These are phyloP conservation scores for Sutorius eximius DNA, from an alignment of 1,284 basidiomycete species.

Conservation along the genomic window DNA sequence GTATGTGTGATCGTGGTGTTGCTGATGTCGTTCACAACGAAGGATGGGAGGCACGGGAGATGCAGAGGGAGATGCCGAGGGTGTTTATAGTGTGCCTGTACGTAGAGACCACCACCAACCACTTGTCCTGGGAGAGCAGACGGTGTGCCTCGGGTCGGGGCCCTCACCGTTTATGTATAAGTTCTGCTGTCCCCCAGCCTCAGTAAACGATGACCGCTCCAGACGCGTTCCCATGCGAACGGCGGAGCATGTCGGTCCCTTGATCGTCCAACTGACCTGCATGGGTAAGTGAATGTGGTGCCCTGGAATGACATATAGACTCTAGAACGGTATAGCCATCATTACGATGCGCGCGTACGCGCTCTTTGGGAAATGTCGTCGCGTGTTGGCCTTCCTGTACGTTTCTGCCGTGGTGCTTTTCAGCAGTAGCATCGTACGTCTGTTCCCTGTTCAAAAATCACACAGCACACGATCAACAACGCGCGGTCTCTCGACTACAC, in stretches of 20 bases:
- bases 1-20: slow-evolving; percentile 1
- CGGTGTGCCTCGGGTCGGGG: too few relatives aligned
- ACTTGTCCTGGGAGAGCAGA: too few relatives aligned
- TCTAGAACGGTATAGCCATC: slow-evolving; percentile 17
- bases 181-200: neutral
- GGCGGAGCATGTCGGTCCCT: neutral
- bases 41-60: too few relatives aligned
- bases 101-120: too few relatives aligned
- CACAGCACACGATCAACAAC: too few relatives aligned
- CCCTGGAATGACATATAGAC: slow-evolving; percentile 15
- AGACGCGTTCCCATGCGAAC: slow-evolving; percentile 2
- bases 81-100: too few relatives aligned
- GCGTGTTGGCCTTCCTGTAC: slow-evolving; percentile 16
- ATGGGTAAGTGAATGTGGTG: slow-evolving; percentile 1
- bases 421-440: slow-evolving; percentile 22
- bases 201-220: neutral
- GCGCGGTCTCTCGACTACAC: too few relatives aligned
- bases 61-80: too few relatives aligned
- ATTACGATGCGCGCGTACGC: slow-evolving; percentile 36
- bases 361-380: slow-evolving; percentile 25
- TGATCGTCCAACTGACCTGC: slow-evolving; percentile 11
- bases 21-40: neutral
- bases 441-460: too few relatives aligned
- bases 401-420: slow-evolving; percentile 3
- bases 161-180: slow-evolving; percentile 8